Percentiles rank a stretch among this genome's conserved stretches.
These are phyloP conservation scores for Paramecium pentaurelia DNA, from an alignment of 73 alveolate species.

Conservation along the genomic window DNA sequence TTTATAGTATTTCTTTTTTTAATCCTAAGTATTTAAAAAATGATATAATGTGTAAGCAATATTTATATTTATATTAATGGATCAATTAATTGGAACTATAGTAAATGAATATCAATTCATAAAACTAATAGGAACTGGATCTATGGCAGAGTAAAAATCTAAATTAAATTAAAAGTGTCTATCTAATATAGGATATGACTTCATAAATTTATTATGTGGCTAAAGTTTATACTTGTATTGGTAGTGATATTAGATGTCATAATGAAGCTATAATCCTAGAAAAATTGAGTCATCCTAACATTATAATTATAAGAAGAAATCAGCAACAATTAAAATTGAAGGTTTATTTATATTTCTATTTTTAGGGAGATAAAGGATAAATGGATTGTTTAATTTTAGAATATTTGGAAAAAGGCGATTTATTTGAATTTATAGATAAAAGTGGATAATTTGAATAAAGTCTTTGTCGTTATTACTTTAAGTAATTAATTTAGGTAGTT, in stretches of 20 bases:
- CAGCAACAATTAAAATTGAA: not conserved
- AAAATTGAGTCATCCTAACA: not conserved
- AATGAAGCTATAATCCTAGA: not conserved
- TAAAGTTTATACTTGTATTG: not conserved
- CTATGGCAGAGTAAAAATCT: not conserved
- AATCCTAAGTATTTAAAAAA: not conserved
- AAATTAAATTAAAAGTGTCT: not conserved
- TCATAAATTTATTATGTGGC: not conserved
- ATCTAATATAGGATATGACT: not conserved
- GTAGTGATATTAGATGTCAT: not conserved
- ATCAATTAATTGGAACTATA: not conserved
- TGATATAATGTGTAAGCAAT: not conserved
- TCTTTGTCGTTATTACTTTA: conserved; percentile 75
- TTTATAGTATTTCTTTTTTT: not conserved
- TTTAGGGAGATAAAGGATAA: not conserved
- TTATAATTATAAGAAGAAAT: not conserved
- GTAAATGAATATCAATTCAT: not conserved
- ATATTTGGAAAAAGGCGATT: conserved; percentile 83
- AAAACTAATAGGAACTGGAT: not conserved
- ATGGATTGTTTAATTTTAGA: conserved; percentile 61
- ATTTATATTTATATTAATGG: not conserved
- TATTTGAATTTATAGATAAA: conserved; percentile 78
- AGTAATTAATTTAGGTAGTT: conserved; percentile 69
- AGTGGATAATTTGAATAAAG: conserved; percentile 78
- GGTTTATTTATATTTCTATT: not conserved